Evolutionary conservation across 768 basidiomycete species (phyloP), one percentile per base, ranked within the genome.

Genomic region (Pisolithus microcarpus): DNA sequence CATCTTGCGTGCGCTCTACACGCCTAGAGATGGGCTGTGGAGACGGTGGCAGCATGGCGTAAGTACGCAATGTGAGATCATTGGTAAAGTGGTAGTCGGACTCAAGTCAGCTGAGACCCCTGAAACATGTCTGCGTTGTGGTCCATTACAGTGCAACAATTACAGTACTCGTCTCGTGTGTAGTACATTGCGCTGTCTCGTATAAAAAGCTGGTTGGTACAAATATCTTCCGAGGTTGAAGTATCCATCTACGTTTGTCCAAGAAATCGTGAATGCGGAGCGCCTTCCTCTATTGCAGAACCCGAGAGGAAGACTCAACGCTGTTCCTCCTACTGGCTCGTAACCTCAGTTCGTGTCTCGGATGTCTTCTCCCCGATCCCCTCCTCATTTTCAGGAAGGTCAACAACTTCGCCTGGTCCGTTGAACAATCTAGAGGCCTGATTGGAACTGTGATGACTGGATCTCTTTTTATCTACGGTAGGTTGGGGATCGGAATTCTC

Each of bases 401-500:
- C 23, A 24, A 19, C 21, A 8, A 19, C 4, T 18, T 11, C 26
- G 6, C 48, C 21, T 11, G 23, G 47, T 21, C 42, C 21, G 21
- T 42, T 43, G 24, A 13, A 19, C 39, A 38, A 31, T n/a, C n/a
- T 8, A 31, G 28, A 11, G 7, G n/a, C 37, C 23, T 34, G 51
- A 18, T 18, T 42, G n/a, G 31, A 18, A 13, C 39, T 38, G 4
- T 47, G 42, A 30, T 34, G 48, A 13, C 55, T 56, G 2, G 53
- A 52, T 38, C 46, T 47, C 21, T 21, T 44, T 26, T 58, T 58
- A 23, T 66, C 58, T 10, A 18, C 21, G 26, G 43, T 24, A 23
- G 39, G 42, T 6, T 38, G 48, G 7, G 43, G 36, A 13, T 50
- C 54, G n/a, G 30, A 46, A n/a, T 59, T 26, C 18, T 57, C 65